These are phyloP conservation scores for Aureobasidium sp. DNA, from an alignment of 2,329 filamentous ascomycete genomes.

Conservation along the genomic window DNA sequence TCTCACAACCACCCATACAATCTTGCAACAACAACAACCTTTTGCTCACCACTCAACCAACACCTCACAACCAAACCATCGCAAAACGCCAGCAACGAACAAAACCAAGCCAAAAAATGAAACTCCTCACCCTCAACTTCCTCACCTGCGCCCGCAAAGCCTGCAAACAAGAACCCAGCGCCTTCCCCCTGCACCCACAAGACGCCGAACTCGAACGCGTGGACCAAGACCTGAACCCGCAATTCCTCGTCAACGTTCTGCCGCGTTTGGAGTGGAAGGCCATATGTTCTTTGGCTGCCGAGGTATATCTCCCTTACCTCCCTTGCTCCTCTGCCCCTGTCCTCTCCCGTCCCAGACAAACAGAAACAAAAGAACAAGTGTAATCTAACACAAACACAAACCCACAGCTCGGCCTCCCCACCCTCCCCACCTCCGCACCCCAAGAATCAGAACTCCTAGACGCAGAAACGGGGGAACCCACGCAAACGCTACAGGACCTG, in stretches of 20 bases:
- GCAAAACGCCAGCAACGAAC: background rate
- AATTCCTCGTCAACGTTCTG: slow-evolving; percentile 76
- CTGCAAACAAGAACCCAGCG: slow-evolving; percentile 71
- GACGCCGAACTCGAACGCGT: slow-evolving; percentile 84
- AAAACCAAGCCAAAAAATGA: slow-evolving; percentile 50
- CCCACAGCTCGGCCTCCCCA: slow-evolving; percentile 65
- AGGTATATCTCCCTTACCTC: slow-evolving; percentile 47
- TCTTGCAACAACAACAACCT: background rate
- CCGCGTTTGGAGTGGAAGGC: slow-evolving; percentile 84
- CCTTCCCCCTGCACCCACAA: slow-evolving; percentile 85
- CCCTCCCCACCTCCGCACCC: slow-evolving; percentile 45
- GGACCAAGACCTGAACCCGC: slow-evolving; percentile 70
- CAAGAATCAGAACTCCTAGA: slow-evolving; percentile 17
- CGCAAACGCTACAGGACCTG: slow-evolving; percentile 61
- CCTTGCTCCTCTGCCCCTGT: background rate
- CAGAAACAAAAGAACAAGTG: background rate
- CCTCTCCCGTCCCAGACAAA: background rate
- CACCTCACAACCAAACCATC: no score
- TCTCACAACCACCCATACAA: background rate
- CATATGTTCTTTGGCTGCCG: slow-evolving; percentile 62
- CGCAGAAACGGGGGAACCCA: slow-evolving; percentile 54
- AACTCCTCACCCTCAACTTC: slow-evolving; percentile 92
- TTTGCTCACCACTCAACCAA: background rate
- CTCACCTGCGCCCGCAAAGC: slow-evolving; percentile 91
- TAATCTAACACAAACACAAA: background rate